phyloP scores from a whole-genome alignment of 768 basidiomycete genomes.

The Phylloporus sp. region DNA sequence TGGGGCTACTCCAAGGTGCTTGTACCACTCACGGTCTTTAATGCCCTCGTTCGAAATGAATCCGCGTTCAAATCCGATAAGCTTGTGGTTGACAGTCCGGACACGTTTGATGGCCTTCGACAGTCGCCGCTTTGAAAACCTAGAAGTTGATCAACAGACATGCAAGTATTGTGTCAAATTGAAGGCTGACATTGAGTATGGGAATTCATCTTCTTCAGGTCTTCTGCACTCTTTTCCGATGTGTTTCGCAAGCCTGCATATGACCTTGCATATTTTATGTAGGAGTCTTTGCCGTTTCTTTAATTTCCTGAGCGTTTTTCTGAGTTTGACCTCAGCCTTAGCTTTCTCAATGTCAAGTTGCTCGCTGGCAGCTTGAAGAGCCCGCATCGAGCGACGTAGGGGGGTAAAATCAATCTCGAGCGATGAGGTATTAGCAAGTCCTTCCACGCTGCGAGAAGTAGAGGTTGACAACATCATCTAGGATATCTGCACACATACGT shows the following conservation, averaged over 20 bases:
- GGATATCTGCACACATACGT: conserved; percentile 15
- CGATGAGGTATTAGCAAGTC: conserved; percentile 18
- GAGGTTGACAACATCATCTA: conserved; percentile 24
- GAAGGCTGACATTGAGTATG: background rate
- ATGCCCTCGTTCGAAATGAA: conserved; percentile 80
- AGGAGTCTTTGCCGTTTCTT: conserved; percentile 23
- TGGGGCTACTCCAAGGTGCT: conserved; percentile 85
- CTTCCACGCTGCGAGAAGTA: conserved; percentile 25
- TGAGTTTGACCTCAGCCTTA: conserved; percentile 50
- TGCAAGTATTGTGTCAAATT: background rate
- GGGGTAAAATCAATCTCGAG: conserved; percentile 49
- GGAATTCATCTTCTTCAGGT: conserved; percentile 1
- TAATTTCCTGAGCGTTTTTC: conserved; percentile 39
- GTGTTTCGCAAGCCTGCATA: conserved; percentile 36
- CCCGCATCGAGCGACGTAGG: conserved; percentile 44
- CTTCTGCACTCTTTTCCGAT: conserved; percentile 28
- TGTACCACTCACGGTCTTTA: conserved; percentile 83
- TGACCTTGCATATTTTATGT: conserved; percentile 21
- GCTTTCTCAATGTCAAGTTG: conserved; percentile 58
- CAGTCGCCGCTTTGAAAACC: conserved; percentile 33
- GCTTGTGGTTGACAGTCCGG: conserved; percentile 57
- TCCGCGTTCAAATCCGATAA: conserved; percentile 70
- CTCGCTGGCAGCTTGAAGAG: conserved; percentile 49
- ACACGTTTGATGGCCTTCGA: conserved; percentile 59
- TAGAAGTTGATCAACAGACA: conserved; percentile 9